Conservation (phyloP, 2,329 filamentous ascomycete species). For the Microdochium nivale region DNA sequence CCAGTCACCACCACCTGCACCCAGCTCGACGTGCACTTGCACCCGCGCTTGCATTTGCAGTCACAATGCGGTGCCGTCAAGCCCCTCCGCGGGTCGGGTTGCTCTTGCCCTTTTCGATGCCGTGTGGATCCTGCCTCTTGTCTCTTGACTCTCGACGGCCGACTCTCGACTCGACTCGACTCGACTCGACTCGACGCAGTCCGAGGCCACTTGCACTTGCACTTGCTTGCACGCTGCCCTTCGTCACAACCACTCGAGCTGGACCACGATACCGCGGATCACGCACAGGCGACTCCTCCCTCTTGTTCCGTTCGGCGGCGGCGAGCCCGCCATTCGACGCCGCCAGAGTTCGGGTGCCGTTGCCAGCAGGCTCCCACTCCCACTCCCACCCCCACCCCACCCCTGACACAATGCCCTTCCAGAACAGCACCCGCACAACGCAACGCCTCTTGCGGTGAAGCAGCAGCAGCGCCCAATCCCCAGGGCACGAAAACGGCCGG, state of each 20-base stretch:
- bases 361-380: not conserved
- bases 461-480: not conserved
- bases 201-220: not conserved
- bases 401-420: not conserved
- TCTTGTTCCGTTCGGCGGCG: not conserved
- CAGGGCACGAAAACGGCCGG: not conserved
- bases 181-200: not conserved
- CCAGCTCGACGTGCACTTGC: no score
- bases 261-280: no score
- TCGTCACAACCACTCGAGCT: not conserved
- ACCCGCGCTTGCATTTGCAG: no score
- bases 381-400: not conserved
- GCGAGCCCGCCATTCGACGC: not conserved
- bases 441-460: not conserved
- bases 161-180: no score
- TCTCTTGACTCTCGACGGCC: no score
- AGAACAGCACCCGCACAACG: not conserved
- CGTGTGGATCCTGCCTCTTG: no score
- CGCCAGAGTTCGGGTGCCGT: not conserved
- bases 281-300: not conserved
- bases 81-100: not conserved
- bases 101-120: not conserved
- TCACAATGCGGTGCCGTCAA: no score
- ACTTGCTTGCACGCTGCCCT: not conserved
- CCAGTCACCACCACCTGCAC: no score